These are phyloP conservation scores for Daucus carota DNA, from an alignment of 129 eudicot genomes.

Conservation along the genomic window DNA sequence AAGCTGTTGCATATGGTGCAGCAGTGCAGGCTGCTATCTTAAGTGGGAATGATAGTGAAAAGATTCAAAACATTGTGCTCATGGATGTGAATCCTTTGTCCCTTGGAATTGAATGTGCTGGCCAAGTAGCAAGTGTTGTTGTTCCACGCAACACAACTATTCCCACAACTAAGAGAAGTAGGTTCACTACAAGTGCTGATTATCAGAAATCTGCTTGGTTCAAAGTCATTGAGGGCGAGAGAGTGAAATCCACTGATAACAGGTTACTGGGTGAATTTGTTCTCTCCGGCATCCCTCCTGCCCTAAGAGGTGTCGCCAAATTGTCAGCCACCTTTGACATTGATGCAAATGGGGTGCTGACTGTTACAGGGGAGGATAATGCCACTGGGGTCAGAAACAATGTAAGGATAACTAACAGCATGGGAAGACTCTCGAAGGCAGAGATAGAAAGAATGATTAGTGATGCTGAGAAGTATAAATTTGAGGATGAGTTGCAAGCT, in stretches of 20 bases:
- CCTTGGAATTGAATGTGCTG: constrained; percentile 2
- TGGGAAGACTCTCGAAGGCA: constrained; percentile 4
- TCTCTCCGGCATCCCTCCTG: not conserved
- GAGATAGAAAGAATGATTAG: constrained; percentile 1
- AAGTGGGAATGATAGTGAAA: not conserved
- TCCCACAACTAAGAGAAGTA: not conserved
- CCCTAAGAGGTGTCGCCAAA: not conserved
- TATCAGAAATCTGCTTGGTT: not conserved
- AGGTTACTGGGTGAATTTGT: not conserved
- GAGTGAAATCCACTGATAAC: not conserved
- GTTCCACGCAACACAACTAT: constrained; percentile 7
- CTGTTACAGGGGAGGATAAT: not conserved
- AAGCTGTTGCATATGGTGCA: constrained; percentile 8
- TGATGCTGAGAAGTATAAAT: constrained; percentile 2
- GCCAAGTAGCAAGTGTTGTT: not conserved
- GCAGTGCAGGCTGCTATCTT: constrained; percentile 8
- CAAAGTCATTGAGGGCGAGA: not conserved
- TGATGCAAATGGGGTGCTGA: constrained; percentile 8
- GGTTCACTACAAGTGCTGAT: not conserved
- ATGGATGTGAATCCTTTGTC: constrained; percentile 7
- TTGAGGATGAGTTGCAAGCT: not conserved
- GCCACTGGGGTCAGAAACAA: not conserved
- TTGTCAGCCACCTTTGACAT: not conserved
- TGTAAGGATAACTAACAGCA: not conserved
- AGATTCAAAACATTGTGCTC: not conserved